Evolutionary conservation across 2,329 filamentous ascomycete genomes (phyloP).

Genomic region (Fusarium graminum): DNA sequence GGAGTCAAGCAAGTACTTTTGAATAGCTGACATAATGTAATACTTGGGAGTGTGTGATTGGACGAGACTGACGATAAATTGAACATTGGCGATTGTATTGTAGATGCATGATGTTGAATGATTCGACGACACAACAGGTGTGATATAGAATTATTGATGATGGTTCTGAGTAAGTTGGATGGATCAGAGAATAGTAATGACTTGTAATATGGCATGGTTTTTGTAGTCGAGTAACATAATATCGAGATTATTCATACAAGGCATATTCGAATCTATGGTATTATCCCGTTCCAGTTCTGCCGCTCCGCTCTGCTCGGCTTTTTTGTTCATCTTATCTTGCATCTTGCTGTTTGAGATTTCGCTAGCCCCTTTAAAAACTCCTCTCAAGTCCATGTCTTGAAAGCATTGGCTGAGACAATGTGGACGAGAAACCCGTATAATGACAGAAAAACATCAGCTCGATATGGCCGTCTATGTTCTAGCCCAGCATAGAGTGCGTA

Average conservation of each 20-base stretch:
- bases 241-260: conserved; percentile 37
- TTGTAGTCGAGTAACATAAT: conserved; percentile 11
- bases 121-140: background rate
- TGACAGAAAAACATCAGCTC: conserved; percentile 31
- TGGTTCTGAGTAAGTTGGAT: background rate
- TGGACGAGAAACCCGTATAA: conserved; percentile 27
- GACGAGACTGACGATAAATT: background rate
- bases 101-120: background rate
- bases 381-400: conserved; percentile 34
- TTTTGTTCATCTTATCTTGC: conserved; percentile 19
- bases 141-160: background rate
- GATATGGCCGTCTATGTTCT: conserved; percentile 35
- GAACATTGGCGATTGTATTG: background rate
- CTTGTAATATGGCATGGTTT: background rate
- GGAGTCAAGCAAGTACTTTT: conserved; percentile 3
- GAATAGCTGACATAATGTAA: background rate
- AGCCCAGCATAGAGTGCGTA: conserved; percentile 66
- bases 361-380: conserved; percentile 41
- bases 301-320: background rate
- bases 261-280: conserved; percentile 42
- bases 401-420: conserved; percentile 14
- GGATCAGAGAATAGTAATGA: background rate
- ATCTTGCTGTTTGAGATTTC: conserved; percentile 41
- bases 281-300: conserved; percentile 33
- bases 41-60: background rate